Evolutionary conservation across 306 rosid species (phyloP).

Genomic region (Begonia loranthoides): DNA sequence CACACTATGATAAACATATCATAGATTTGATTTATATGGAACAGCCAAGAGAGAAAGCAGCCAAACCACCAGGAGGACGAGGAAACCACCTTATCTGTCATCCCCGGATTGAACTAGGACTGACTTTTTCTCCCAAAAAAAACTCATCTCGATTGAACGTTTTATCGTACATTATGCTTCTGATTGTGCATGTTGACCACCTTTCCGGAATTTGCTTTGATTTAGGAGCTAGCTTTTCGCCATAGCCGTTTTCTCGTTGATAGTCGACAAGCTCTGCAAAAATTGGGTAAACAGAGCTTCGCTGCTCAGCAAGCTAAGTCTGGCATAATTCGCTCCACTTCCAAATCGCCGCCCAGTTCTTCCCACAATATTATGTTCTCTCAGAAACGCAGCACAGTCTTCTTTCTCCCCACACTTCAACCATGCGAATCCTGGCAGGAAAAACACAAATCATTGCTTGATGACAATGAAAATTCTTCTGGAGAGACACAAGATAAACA

Average conservation of each 20-base stretch:
- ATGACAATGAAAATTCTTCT: neutral
- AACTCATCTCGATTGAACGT: too few species aligned
- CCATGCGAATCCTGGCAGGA: conserved; percentile 61
- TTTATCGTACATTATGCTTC: too few species aligned
- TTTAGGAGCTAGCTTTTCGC: too few species aligned
- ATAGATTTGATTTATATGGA: too few species aligned
- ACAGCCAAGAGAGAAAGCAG: too few species aligned
- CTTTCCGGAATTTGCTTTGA: too few species aligned
- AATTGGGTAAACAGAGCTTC: conserved; percentile 34
- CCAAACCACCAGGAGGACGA: too few species aligned
- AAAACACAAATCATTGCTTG: neutral
- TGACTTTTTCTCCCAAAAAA: too few species aligned
- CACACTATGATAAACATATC: too few species aligned
- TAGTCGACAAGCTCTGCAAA: conserved; percentile 26
- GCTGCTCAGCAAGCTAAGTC: conserved; percentile 42
- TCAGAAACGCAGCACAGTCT: conserved; percentile 28
- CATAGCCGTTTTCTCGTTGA: neutral
- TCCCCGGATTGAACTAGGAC: too few species aligned
- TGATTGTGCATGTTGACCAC: conserved; percentile 5
- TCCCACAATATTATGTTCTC: conserved; percentile 21
- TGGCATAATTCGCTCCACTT: conserved; percentile 21
- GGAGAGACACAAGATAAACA: neutral
- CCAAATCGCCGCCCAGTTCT: conserved; percentile 62
- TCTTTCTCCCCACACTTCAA: conserved; percentile 40
- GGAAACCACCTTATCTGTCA: too few species aligned